Base-by-base conservation (phyloP, 2,329 filamentous ascomycete genomes). In the Dryadomyces quercivorus region DNA sequence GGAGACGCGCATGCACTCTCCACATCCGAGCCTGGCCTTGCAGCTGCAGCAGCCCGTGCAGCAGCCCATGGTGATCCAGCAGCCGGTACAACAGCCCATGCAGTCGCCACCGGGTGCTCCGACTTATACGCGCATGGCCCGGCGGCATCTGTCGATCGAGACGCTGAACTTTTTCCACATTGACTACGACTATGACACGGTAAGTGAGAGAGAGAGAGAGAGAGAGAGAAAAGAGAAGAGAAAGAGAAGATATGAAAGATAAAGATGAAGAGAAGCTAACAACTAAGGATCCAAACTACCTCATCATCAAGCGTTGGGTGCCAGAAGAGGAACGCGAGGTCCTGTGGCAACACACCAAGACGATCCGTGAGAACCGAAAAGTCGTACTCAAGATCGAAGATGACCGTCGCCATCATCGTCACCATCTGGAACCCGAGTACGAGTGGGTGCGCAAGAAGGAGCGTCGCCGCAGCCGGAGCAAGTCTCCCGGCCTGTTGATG, bases 301-400 rank as follows among this genome's bases (percentile, higher is more conserved):
- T 90, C 54, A 68, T 91, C 56, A 85, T 90, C 69, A 86, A 59
- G 67, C 75, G 81, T 55, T 87, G 81, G 80, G 81, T 90, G 52
- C 78, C 80, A 4, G 82, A 88, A 61, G 77, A 79, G 58, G 79
- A 88, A 64, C 86, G 88, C 63, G 78, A 88, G 56, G 72, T 81
- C 55, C 76, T 89, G 50, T 91, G 86, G 76, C 76, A 80, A 46
- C 85, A 90, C 68, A 88, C 86, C 3, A 75, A 75, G 58, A 70
- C 75, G 46, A 65, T 88, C 58, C 81, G 82, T n/a, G 77, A 82
- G 62, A 75, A 73, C 64, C 71, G 74, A 7, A 74, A 72, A 61
- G 65, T 73, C 45, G 67, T 76, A 16, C 65, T 75, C 55, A 63
- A 67, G 54, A 69, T 80, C 50, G 75, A 78, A 57, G 76, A 69